Conservation (phyloP, 179 eudicot genomes). For the Beta corolliflora region DNA sequence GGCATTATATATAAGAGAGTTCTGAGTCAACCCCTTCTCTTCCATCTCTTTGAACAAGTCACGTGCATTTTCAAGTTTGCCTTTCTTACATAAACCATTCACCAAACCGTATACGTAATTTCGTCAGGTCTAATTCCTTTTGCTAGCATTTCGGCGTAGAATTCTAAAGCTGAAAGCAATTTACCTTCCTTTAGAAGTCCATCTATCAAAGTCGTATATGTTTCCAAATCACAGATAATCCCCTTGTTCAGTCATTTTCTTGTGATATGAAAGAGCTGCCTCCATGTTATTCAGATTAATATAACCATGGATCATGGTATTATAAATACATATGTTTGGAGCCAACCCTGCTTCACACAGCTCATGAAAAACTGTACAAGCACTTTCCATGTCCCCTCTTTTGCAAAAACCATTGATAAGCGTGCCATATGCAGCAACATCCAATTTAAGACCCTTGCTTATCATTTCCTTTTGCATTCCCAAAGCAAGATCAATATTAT, state of each 20-base stretch:
- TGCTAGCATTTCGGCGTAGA: slow-evolving; percentile 70
- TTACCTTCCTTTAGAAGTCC: slow-evolving; percentile 62
- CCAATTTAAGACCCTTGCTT: slow-evolving; percentile 57
- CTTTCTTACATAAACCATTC: slow-evolving; percentile 68
- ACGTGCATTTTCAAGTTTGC: slow-evolving; percentile 63
- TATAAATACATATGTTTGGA: slow-evolving; percentile 62
- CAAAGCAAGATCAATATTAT: slow-evolving; percentile 59
- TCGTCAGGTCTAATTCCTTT: slow-evolving; percentile 61
- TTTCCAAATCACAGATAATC: slow-evolving; percentile 57
- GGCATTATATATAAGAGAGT: slow-evolving; percentile 63
- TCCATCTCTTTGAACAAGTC: slow-evolving; percentile 63
- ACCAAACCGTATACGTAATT: slow-evolving; percentile 54
- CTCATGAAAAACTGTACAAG: slow-evolving; percentile 56
- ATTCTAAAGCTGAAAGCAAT: slow-evolving; percentile 47
- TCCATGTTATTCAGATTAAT: slow-evolving; percentile 56
- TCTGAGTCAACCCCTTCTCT: slow-evolving; percentile 45
- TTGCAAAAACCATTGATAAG: slow-evolving; percentile 78
- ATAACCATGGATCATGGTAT: slow-evolving; percentile 73
- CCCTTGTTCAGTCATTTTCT: slow-evolving; percentile 59
- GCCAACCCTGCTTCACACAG: slow-evolving; percentile 56
- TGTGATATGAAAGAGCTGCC: slow-evolving; percentile 52
- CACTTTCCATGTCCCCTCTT: slow-evolving; percentile 64
- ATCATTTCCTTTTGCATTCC: slow-evolving; percentile 54
- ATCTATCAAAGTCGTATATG: slow-evolving; percentile 80
- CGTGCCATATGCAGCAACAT: slow-evolving; percentile 56